These are phyloP conservation scores for Hypholoma fasciculare DNA, from an alignment of 768 basidiomycete species.

Conservation along the genomic window DNA sequence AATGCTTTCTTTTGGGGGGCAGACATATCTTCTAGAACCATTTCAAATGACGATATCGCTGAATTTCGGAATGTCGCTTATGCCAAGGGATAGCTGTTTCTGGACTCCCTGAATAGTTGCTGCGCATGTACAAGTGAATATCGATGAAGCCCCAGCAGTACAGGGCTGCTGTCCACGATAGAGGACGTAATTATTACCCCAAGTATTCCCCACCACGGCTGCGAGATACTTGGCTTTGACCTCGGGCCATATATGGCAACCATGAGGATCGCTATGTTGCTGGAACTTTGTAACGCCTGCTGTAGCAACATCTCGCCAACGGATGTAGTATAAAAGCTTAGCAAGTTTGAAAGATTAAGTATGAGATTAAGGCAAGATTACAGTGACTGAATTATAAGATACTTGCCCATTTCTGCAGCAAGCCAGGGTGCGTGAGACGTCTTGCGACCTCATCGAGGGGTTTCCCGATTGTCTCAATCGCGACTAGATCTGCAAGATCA, in stretches of 20 bases:
- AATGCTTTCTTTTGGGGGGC: no score
- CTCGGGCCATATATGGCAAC: background rate
- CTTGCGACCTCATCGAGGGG: conserved; percentile 22
- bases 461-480: background rate
- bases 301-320: background rate
- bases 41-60: background rate
- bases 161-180: background rate
- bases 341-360: background rate
- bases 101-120: background rate
- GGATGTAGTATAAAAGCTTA: background rate
- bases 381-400: background rate
- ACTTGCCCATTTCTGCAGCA: conserved; percentile 30
- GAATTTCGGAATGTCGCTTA: background rate
- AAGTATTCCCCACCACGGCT: background rate
- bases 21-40: no score
- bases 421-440: conserved; percentile 34
- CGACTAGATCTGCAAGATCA: conserved; percentile 13
- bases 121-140: background rate
- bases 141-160: background rate
- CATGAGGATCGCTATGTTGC: background rate
- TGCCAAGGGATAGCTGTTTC: background rate
- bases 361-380: background rate
- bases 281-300: background rate
- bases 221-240: background rate
- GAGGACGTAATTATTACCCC: background rate